phyloP scores from a whole-genome alignment of 2,329 filamentous ascomycete species.

The Hirsutella rhossiliensis region DNA sequence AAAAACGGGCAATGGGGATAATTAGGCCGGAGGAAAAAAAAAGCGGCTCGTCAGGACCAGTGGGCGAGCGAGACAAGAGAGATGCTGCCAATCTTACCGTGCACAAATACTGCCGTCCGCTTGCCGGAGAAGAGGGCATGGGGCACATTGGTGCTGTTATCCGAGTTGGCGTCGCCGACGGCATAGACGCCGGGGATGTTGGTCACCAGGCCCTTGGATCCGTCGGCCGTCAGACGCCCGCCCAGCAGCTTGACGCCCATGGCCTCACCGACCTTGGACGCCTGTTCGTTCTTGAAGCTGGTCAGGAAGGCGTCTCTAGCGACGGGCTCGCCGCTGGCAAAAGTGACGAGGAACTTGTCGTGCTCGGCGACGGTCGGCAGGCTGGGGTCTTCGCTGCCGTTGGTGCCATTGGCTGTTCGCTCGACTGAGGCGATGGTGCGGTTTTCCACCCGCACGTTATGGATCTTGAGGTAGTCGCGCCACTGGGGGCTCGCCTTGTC shows the following conservation, averaged over 20 bases:
- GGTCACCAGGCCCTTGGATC: slow-evolving; percentile 31
- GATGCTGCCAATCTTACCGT: slow-evolving; percentile 29
- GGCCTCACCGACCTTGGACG: slow-evolving; percentile 31
- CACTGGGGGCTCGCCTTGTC: slow-evolving; percentile 30
- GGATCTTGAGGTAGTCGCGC: slow-evolving; percentile 33
- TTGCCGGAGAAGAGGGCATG: slow-evolving; percentile 50
- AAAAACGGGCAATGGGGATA: background rate
- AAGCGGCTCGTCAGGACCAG: background rate
- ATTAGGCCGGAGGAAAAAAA: background rate
- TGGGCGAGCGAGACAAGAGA: background rate
- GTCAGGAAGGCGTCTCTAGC: slow-evolving; percentile 39
- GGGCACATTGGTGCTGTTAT: slow-evolving; percentile 47
- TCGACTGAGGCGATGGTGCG: slow-evolving; percentile 35
- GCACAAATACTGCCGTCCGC: slow-evolving; percentile 41
- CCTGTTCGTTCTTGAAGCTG: slow-evolving; percentile 34
- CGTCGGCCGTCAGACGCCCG: slow-evolving; percentile 30
- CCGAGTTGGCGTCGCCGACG: slow-evolving; percentile 47
- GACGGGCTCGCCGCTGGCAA: slow-evolving; percentile 30
- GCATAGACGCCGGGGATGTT: slow-evolving; percentile 43
- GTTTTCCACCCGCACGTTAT: slow-evolving; percentile 44
- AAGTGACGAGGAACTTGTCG: slow-evolving; percentile 43
- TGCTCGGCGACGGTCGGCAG: slow-evolving; percentile 33
- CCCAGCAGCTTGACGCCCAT: slow-evolving; percentile 33
- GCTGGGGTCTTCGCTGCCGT: slow-evolving; percentile 24
- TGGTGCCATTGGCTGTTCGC: slow-evolving; percentile 28